phyloP scores from a whole-genome alignment of 257 asterid genomes.

The Fraxinus cuspidata region DNA sequence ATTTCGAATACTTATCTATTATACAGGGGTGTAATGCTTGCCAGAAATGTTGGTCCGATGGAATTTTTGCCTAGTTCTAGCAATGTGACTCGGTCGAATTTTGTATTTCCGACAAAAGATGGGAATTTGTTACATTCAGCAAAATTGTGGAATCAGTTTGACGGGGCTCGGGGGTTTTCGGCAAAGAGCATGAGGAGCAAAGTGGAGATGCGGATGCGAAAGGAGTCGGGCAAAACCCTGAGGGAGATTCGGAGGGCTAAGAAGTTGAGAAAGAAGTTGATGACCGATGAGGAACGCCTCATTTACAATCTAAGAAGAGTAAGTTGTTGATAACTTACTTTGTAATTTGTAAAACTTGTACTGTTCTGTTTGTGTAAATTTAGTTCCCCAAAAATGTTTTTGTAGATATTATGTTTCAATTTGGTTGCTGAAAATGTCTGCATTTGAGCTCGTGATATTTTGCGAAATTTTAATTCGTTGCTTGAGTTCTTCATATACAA shows the following conservation, averaged over 20 bases:
- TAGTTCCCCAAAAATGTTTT: background rate
- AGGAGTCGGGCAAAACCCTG: slow-evolving; percentile 80
- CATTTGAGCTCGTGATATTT: background rate
- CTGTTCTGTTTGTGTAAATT: background rate
- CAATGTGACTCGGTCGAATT: slow-evolving; percentile 18
- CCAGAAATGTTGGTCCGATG: slow-evolving; percentile 17
- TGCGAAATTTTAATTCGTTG: background rate
- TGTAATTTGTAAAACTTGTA: background rate
- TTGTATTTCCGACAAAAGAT: slow-evolving; percentile 21
- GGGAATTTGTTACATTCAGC: slow-evolving; percentile 4
- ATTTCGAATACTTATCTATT: background rate
- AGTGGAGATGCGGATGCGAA: slow-evolving; percentile 79
- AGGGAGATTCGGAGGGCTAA: slow-evolving; percentile 88
- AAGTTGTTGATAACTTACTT: slow-evolving; percentile 21
- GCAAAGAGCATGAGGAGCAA: slow-evolving; percentile 93
- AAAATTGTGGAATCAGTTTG: slow-evolving; percentile 39
- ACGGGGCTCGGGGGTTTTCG: slow-evolving; percentile 68
- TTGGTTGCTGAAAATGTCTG: background rate
- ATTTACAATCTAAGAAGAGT: slow-evolving; percentile 82
- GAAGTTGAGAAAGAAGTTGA: slow-evolving; percentile 64
- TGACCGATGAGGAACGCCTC: slow-evolving; percentile 91
- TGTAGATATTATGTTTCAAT: background rate
- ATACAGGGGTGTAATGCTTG: slow-evolving; percentile 28
- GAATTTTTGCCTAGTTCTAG: slow-evolving; percentile 26
- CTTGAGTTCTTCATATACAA: background rate